These are phyloP conservation scores for Ceratobasidium sp. DNA, from an alignment of 1,284 basidiomycete genomes.

Conservation along the genomic window DNA sequence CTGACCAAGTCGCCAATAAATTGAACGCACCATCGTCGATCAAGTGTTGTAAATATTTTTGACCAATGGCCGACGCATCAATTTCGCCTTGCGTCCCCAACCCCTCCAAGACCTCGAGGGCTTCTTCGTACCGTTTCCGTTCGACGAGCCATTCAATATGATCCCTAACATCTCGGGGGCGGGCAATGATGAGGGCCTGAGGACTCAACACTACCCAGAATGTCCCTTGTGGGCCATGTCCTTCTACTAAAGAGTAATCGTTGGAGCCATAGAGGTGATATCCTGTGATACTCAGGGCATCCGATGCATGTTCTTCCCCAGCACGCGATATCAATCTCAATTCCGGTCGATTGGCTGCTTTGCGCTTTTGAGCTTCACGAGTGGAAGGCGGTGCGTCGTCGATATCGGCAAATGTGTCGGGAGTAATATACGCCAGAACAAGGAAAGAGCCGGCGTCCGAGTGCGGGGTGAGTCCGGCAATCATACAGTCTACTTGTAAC, in stretches of 20 bases:
- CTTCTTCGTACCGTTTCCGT: conserved; percentile 84
- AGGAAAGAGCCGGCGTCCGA: conserved; percentile 70
- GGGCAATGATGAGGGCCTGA: conserved; percentile 83
- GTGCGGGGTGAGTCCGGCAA: conserved; percentile 88
- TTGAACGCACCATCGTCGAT: conserved; percentile 67
- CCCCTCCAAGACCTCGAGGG: conserved; percentile 82
- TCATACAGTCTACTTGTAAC: conserved; percentile 95
- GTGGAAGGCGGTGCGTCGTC: conserved; percentile 48
- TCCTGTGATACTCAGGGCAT: conserved; percentile 80
- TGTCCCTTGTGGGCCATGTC: conserved; percentile 48
- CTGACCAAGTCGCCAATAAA: not conserved
- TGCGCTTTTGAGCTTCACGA: conserved; percentile 75
- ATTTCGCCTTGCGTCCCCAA: conserved; percentile 52
- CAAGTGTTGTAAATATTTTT: conserved; percentile 83
- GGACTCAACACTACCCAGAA: conserved; percentile 87
- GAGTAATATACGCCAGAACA: conserved; percentile 79
- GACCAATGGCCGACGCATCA: conserved; percentile 79
- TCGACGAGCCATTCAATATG: conserved; percentile 95
- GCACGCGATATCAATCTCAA: conserved; percentile 86
- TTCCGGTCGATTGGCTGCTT: conserved; percentile 87
- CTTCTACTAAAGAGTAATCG: conserved; percentile 79
- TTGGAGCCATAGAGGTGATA: conserved; percentile 90
- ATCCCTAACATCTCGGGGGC: conserved; percentile 85
- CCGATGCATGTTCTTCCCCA: conserved; percentile 89
- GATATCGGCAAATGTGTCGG: conserved; percentile 61